Evolutionary conservation across 2,329 filamentous ascomycete genomes (phyloP).

Genomic region (Sclerotinia trifoliorum): DNA sequence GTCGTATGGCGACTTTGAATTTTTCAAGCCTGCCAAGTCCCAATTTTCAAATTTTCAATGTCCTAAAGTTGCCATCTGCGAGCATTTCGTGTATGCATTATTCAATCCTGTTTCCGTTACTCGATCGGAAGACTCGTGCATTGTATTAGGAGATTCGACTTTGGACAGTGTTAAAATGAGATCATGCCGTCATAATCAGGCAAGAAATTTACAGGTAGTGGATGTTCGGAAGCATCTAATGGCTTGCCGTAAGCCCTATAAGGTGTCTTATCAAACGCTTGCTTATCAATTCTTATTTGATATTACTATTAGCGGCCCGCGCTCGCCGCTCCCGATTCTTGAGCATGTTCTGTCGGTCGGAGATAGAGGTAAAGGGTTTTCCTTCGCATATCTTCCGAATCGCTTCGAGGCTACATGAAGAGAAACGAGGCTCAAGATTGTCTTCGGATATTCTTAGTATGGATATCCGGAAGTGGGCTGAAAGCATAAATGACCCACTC

Average conservation of each 20-base stretch:
- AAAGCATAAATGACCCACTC: not conserved
- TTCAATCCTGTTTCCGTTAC: not conserved
- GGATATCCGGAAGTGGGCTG: slow-evolving; percentile 10
- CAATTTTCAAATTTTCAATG: not conserved
- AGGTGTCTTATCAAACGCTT: not conserved
- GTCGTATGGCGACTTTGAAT: not conserved
- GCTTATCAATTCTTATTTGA: too few species aligned
- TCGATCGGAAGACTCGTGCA: not conserved
- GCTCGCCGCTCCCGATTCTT: not conserved
- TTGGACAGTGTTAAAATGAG: not conserved
- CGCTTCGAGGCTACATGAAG: not conserved
- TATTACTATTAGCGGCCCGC: not conserved
- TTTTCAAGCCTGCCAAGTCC: not conserved
- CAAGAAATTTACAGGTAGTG: not conserved
- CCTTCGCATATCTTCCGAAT: not conserved
- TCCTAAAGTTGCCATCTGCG: not conserved
- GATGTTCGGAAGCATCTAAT: not conserved
- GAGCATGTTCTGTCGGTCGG: not conserved
- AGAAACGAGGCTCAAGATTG: not conserved
- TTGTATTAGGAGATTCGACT: not conserved
- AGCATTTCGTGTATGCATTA: too few species aligned
- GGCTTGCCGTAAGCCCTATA: not conserved
- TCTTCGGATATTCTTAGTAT: not conserved
- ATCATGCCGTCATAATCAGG: not conserved
- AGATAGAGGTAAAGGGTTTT: not conserved